Evolutionary conservation across 148 eudicot species (phyloP).

Genomic region (Dysphania ambrosioides): DNA sequence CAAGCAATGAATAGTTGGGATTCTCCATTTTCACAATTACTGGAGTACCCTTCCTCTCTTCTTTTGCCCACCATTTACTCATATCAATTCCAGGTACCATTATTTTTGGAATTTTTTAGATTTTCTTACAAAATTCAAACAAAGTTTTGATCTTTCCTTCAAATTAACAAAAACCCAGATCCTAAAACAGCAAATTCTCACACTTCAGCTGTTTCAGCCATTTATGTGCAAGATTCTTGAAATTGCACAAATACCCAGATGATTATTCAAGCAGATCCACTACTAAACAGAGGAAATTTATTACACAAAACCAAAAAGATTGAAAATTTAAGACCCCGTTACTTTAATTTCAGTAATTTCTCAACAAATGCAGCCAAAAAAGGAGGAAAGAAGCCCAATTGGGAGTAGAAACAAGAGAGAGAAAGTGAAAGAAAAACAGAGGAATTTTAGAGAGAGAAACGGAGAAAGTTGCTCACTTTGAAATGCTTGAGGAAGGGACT

Average conservation of each 20-base stretch:
- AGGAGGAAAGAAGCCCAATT: not conserved
- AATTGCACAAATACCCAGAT: constrained; percentile 20
- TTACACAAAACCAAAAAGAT: not conserved
- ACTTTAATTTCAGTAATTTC: constrained; percentile 24
- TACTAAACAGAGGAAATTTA: not conserved
- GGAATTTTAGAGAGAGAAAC: constrained; percentile 11
- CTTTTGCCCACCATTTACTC: constrained; percentile 47
- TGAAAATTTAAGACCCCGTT: too few relatives aligned
- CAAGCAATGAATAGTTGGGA: constrained; percentile 43
- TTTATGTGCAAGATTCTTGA: constrained; percentile 2
- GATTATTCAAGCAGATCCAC: constrained; percentile 17
- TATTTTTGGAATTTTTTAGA: not conserved
- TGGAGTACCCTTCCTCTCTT: constrained; percentile 46
- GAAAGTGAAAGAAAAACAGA: not conserved
- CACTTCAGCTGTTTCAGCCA: constrained; percentile 10
- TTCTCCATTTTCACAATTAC: constrained; percentile 59
- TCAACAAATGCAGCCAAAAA: constrained; percentile 20
- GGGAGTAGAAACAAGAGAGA: not conserved
- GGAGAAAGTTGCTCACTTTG: not conserved
- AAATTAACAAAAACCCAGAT: constrained; percentile 19
- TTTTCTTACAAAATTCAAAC: constrained; percentile 1
- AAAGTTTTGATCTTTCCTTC: not conserved
- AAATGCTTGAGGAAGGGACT: constrained; percentile 26
- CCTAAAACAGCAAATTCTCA: constrained; percentile 16
- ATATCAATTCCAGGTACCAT: constrained; percentile 30